Evolutionary conservation across 306 rosid species (phyloP).

Genomic region (Ziziphus jujuba): DNA sequence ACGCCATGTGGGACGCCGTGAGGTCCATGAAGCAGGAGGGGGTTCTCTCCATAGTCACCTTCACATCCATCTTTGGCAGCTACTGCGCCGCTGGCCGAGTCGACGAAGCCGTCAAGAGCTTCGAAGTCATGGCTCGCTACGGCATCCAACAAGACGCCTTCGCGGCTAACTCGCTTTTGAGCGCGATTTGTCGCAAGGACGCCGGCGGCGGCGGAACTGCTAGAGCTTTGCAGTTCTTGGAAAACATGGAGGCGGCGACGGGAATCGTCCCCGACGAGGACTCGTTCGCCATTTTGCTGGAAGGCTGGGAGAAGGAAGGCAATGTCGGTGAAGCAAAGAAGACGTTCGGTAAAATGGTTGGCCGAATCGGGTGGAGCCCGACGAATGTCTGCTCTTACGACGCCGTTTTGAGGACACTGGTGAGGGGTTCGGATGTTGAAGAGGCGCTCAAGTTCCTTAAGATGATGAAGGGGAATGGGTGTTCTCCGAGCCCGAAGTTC

Average conservation of each 20-base stretch:
- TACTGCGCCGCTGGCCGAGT: slow-evolving; percentile 54
- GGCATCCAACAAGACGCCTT: slow-evolving; percentile 46
- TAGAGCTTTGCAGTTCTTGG: slow-evolving; percentile 44
- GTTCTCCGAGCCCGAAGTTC: slow-evolving; percentile 68
- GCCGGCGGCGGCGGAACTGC: slow-evolving; percentile 39
- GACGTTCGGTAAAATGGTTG: slow-evolving; percentile 59
- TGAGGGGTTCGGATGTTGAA: slow-evolving; percentile 34
- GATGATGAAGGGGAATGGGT: slow-evolving; percentile 49
- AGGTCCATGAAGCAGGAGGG: slow-evolving; percentile 62
- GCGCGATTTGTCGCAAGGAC: slow-evolving; percentile 49
- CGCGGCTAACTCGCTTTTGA: slow-evolving; percentile 57
- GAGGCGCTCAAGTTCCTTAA: slow-evolving; percentile 48
- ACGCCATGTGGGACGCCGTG: slow-evolving; percentile 74
- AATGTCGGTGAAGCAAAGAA: slow-evolving; percentile 42
- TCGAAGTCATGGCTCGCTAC: slow-evolving; percentile 63
- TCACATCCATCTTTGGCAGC: slow-evolving; percentile 56
- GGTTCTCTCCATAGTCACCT: slow-evolving; percentile 43
- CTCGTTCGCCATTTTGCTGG: slow-evolving; percentile 55
- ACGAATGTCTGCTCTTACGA: slow-evolving; percentile 49
- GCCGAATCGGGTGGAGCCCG: slow-evolving; percentile 46
- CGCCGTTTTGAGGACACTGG: slow-evolving; percentile 49
- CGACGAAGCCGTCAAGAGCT: slow-evolving; percentile 60
- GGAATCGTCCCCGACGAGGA: slow-evolving; percentile 47
- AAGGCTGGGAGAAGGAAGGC: slow-evolving; percentile 72
- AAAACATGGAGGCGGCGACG: slow-evolving; percentile 34